Base-by-base conservation (phyloP, 305 asterid species). In the Coffea humblotiana region DNA sequence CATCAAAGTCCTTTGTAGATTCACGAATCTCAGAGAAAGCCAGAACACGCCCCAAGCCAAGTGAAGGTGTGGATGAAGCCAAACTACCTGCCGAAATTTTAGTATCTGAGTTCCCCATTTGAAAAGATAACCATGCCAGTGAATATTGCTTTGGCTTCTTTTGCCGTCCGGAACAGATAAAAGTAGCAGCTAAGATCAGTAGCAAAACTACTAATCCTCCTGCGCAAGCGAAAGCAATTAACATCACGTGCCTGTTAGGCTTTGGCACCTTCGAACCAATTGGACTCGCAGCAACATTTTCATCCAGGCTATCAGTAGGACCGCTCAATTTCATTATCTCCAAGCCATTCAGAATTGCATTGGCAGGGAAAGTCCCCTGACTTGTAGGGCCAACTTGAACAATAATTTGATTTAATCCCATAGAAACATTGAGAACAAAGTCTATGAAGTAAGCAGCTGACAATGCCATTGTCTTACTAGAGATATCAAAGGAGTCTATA, bases 1-100 rank as follows among this genome's bases (percentile, higher is more conserved):
- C 76, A 9, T 91, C 93, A 83, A 91, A 91, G 78, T 88, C 88
- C 49, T 86, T 86, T 2, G 97, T 91, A 0, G 97, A 93, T 52
- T 89, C 97, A n/a, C 84, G 87, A 51, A 93, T 78, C 88, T 93
- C 95, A 0, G 89, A 82, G 37, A 91, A 86, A 1, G 94, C 75
- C 74, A 93, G 85, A 56, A 64, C 10, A 3, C 83, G 83, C 4
- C 85, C 83, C 52, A 82, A 72, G 27, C 77, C 67, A 71, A 75
- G 69, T 3, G 87, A 78, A 78, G 85, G 79, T 11, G 77, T 37
- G 15, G 83, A 74, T 32, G 87, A 84, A 66, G 85, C 87, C 64
- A 77, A 80, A 75, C 82, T 84, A 23, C 82, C 80, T 5, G 85
- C 66, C 25, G 85, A 79, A 12, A 78, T 32, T 76, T 84, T 84